Evolutionary conservation across 1,284 basidiomycete species (phyloP), one percentile per base, ranked within the genome.

Genomic region (Ceratorhiza oryzae-sativae): DNA sequence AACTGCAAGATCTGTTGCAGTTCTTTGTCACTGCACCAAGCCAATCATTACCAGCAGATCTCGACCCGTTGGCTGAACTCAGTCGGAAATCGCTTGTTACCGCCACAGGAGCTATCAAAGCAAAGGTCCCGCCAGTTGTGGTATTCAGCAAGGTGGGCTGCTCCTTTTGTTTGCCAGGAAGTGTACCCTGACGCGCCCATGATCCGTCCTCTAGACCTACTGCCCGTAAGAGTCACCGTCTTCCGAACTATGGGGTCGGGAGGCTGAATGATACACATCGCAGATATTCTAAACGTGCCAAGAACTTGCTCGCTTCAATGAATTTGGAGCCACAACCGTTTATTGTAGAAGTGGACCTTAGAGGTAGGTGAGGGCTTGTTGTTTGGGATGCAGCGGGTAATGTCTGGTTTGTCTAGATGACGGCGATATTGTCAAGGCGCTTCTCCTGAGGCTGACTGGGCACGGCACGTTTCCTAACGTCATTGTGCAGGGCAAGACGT

Each of bases 381-480:
- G 5, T 41, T 15, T 15, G 27, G 49, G 34, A 18, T 39, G 4
- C 53, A n/a, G 39, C 32, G 15, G 55, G 8, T 36, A 9, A 9
- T 9, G 32, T 20, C 46, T 36, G 9, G 27, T 20, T 13, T 62
- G 25, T 34, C 13, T 73, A 90, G 87, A 85, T 75, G 93, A 94
- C 76, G 81, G 84, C 0, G 81, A 82, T 6, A 81, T 87, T 48
- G 83, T 94, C 75, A 92, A 93, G 77, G 79, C 81, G 3, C 80
- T 93, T 27, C 81, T 94, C 55, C 82, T 82, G 4, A 87, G 91
- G 30, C 80, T 93, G 34, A 94, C 92, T 0, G 79, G 80, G 0
- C 88, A 84, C 32, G 79, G 82, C 5, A 93, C 92, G 0, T 92
- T 92, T 77, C 92, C 93, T 0, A 93, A 94, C 75, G 81, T 91